Evolutionary conservation across 208 protist genomes (phyloP).

Genomic region (Trypanosoma theileri): DNA sequence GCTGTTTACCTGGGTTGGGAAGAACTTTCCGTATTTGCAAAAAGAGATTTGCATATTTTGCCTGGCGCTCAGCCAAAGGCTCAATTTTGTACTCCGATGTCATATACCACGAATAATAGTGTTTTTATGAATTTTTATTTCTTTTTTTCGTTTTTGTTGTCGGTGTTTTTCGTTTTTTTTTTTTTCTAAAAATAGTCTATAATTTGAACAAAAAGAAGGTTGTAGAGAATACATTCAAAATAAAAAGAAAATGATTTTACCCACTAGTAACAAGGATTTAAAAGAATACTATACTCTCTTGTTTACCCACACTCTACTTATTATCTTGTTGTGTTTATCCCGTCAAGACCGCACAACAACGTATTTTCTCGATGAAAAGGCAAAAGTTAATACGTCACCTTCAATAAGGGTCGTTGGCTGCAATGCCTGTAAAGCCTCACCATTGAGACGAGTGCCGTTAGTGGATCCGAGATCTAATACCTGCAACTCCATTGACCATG

Average conservation of each 20-base stretch:
- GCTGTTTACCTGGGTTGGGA: constrained; percentile 32
- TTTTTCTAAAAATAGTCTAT: too few species aligned
- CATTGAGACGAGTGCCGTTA: constrained; percentile 72
- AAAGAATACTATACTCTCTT: too few species aligned
- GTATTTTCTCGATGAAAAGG: constrained; percentile 63
- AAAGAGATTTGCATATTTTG: constrained; percentile 33
- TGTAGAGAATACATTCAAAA: too few species aligned
- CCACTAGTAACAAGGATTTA: too few species aligned
- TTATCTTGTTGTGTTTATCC: too few species aligned
- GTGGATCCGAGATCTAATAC: constrained; percentile 74
- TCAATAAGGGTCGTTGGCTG: constrained; percentile 49
- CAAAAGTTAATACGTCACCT: constrained; percentile 76
- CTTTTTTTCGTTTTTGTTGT: too few species aligned
- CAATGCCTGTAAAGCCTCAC: constrained; percentile 38
- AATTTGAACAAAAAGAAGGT: too few species aligned
- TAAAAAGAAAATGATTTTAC: too few species aligned
- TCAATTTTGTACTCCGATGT: constrained; percentile 36
- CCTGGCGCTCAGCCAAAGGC: constrained; percentile 37
- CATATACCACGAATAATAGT: neutral
- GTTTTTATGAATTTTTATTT: too few species aligned
- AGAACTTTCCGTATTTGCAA: constrained; percentile 29
- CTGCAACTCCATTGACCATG: constrained; percentile 67
- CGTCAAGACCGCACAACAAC: constrained; percentile 50
- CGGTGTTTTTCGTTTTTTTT: too few species aligned
- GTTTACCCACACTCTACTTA: too few species aligned